Percentiles rank a stretch among this genome's conserved stretches.
Evolutionary conservation across 2,329 filamentous ascomycete species (phyloP).

Genomic region (Aureobasidium sp.): DNA sequence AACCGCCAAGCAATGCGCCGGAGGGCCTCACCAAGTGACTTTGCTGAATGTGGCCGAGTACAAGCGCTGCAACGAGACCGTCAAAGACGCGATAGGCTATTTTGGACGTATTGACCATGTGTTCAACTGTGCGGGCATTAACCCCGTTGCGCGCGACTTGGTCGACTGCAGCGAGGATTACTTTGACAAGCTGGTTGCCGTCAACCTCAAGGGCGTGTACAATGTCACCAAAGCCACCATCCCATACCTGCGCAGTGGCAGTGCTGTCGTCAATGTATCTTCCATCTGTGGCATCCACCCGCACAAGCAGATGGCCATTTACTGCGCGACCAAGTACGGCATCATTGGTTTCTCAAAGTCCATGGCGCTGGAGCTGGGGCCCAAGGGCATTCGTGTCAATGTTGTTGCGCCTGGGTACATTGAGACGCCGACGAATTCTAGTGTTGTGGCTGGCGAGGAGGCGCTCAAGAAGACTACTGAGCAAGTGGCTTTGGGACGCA

Average conservation of each 20-base stretch:
- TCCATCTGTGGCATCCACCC: conserved; percentile 33
- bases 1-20: conserved; percentile 22
- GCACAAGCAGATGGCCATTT: conserved; percentile 35
- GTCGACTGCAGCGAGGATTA: conserved; percentile 38
- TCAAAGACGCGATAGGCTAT: conserved; percentile 24
- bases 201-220: conserved; percentile 37
- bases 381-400: conserved; percentile 34
- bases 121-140: conserved; percentile 38
- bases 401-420: conserved; percentile 38
- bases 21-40: conserved; percentile 32
- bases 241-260: conserved; percentile 31
- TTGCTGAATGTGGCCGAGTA: conserved; percentile 27
- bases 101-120: conserved; percentile 36
- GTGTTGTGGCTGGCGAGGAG: conserved; percentile 43
- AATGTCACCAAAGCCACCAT: conserved; percentile 36
- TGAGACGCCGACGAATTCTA: conserved; percentile 43
- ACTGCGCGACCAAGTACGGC: conserved; percentile 38
- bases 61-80: conserved; percentile 23
- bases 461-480: conserved; percentile 34
- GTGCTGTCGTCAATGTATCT: conserved; percentile 38
- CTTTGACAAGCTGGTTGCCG: conserved; percentile 33
- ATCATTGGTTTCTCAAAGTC: conserved; percentile 41
- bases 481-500: conserved; percentile 35
- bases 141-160: conserved; percentile 29
- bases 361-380: conserved; percentile 35